Percentiles rank a stretch among this genome's conserved stretches.
Conservation (phyloP, 2,329 filamentous ascomycete species). For the Trichoderma guizhouense region DNA sequence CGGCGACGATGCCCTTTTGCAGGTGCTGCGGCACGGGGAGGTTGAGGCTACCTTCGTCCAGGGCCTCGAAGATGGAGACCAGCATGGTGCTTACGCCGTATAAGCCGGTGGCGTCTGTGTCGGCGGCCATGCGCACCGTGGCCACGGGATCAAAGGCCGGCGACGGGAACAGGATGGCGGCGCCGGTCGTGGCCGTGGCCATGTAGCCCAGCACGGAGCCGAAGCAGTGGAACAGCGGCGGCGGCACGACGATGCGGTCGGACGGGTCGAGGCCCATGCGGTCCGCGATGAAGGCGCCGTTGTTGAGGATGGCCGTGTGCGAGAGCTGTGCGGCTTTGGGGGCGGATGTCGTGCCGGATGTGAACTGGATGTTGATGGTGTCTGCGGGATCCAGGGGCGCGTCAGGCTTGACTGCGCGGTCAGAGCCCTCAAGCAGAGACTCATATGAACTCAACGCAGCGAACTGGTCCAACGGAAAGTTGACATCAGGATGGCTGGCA, state of each 20-base stretch:
- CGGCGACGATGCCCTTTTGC: constrained; percentile 87
- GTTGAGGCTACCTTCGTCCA: constrained; percentile 43
- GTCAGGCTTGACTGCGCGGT: constrained; percentile 40
- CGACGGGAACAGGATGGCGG: constrained; percentile 77
- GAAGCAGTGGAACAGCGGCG: constrained; percentile 87
- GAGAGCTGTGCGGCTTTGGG: constrained; percentile 90
- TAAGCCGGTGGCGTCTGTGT: constrained; percentile 58
- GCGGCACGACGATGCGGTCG: constrained; percentile 80
- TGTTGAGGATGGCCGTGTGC: constrained; percentile 87
- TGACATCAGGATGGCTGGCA: constrained; percentile 39
- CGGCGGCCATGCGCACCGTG: constrained; percentile 56
- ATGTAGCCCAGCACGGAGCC: constrained; percentile 91
- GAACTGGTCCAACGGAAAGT: constrained; percentile 43
- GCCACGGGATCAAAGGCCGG: constrained; percentile 83
- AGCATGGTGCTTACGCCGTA: constrained; percentile 97
- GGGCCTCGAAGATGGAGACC: constrained; percentile 75
- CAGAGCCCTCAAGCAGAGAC: constrained; percentile 36
- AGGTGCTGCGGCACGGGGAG: constrained; percentile 40
- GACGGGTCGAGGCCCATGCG: constrained; percentile 74
- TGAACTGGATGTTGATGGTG: constrained; percentile 94
- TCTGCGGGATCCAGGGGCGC: constrained; percentile 57
- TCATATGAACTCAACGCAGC: constrained; percentile 46
- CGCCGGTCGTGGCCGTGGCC: constrained; percentile 80
- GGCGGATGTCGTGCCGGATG: constrained; percentile 84
- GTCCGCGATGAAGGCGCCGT: constrained; percentile 77